A percentile compares a stretch with the other conserved stretches of the same genome.
phyloP scores from a whole-genome alignment of 371 early-diverging fungal genomes.

The Mortierella sp. region DNA sequence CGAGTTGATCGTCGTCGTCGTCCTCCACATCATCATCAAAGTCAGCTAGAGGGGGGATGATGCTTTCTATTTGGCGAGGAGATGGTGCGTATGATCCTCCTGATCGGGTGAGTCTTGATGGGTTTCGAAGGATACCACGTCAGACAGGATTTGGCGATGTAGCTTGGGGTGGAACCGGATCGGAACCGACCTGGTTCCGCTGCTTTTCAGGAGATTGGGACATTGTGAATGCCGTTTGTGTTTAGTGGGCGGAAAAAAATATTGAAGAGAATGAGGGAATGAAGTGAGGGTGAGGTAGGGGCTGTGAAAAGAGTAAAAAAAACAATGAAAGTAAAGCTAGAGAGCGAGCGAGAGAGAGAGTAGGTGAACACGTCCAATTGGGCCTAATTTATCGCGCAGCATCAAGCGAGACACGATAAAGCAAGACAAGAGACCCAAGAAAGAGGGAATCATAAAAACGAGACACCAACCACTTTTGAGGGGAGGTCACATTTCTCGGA shows the following conservation, averaged over 20 bases:
- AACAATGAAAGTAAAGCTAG: no score
- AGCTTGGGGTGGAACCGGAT: background rate
- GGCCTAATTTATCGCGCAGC: no score
- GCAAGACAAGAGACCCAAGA: no score
- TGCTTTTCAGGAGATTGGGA: constrained; percentile 9
- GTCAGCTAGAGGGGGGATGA: constrained; percentile 31
- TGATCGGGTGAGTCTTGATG: background rate
- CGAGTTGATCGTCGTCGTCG: constrained; percentile 1
- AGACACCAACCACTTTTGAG: no score
- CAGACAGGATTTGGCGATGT: background rate
- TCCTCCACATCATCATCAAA: constrained; percentile 17
- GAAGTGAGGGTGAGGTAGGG: background rate
- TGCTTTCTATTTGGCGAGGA: constrained; percentile 18
- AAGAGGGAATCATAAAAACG: no score
- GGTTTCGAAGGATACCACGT: constrained; percentile 35
- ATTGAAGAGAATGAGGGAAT: background rate
- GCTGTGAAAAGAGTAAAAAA: no score
- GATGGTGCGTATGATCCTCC: background rate
- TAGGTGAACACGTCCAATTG: background rate
- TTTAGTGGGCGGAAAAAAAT: background rate
- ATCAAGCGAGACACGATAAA: no score
- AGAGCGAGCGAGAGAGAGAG: no score
- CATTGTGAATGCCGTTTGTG: constrained; percentile 1
- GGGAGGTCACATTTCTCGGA: no score
- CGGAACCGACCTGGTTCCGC: background rate